Conservation (phyloP, 768 basidiomycete genomes). For the Chalciporus sphaerocephalus region DNA sequence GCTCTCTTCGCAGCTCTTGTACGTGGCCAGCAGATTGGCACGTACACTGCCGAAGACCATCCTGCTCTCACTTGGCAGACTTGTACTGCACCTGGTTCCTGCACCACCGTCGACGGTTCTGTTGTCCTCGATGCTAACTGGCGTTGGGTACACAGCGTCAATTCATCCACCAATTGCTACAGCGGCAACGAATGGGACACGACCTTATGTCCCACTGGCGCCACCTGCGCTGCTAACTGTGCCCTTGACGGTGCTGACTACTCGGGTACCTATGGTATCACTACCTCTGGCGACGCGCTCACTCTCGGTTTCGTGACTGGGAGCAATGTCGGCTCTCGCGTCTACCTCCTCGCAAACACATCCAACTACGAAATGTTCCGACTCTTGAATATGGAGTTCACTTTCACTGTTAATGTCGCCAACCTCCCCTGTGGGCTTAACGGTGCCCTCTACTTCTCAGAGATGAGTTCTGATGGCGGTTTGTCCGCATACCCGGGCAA, state of each 20-base stretch:
- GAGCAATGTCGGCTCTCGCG: constrained; percentile 28
- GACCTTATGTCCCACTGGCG: constrained; percentile 46
- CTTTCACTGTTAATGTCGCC: constrained; percentile 57
- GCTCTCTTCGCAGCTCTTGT: constrained; percentile 31
- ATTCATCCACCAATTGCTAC: constrained; percentile 42
- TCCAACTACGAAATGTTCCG: constrained; percentile 46
- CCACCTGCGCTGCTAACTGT: constrained; percentile 41
- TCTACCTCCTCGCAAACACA: constrained; percentile 49
- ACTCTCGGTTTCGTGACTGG: constrained; percentile 48
- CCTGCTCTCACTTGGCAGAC: constrained; percentile 44
- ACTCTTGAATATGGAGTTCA: constrained; percentile 52
- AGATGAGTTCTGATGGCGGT: constrained; percentile 59
- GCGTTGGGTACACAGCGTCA: constrained; percentile 45
- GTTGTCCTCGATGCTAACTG: constrained; percentile 54
- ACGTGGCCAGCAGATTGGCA: constrained; percentile 51
- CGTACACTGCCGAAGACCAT: constrained; percentile 44
- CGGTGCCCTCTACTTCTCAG: constrained; percentile 56
- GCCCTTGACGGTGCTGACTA: constrained; percentile 44
- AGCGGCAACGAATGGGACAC: constrained; percentile 54
- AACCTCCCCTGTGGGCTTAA: constrained; percentile 57
- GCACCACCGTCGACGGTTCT: constrained; percentile 32
- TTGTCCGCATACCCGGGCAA: constrained; percentile 45
- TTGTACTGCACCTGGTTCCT: constrained; percentile 43
- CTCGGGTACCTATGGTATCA: constrained; percentile 50
- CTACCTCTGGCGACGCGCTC: constrained; percentile 42